Conservation (phyloP, 73 alveolate genomes). For the Paramecium primaurelia region DNA sequence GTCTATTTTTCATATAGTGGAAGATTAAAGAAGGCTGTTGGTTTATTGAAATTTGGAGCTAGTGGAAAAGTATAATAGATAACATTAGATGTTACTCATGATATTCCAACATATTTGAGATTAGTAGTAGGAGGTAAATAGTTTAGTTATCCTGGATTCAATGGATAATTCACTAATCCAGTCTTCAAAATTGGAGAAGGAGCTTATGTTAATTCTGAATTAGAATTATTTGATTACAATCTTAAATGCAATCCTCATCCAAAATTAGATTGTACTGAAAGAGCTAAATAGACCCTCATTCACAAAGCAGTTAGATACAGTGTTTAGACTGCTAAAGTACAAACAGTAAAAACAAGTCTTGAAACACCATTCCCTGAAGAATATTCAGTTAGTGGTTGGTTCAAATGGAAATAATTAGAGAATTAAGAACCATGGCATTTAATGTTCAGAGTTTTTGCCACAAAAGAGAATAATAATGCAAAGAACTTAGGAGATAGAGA, state of each 20-base stretch:
- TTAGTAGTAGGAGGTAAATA: slow-evolving; percentile 26
- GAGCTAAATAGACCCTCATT: not conserved
- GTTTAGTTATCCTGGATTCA: slow-evolving; percentile 35
- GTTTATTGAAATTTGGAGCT: not conserved
- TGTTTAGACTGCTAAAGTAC: not conserved
- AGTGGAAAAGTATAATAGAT: not conserved
- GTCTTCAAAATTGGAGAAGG: slow-evolving; percentile 34
- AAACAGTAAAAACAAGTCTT: not conserved
- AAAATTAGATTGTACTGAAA: not conserved
- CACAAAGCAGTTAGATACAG: slow-evolving; percentile 7
- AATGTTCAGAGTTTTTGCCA: slow-evolving; percentile 18
- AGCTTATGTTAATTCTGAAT: not conserved
- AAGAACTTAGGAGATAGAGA: slow-evolving; percentile 37
- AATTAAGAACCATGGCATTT: slow-evolving; percentile 48
- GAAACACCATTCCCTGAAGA: slow-evolving; percentile 45
- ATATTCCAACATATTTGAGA: not conserved
- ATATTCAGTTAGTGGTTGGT: slow-evolving; percentile 46
- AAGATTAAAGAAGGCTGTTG: slow-evolving; percentile 23
- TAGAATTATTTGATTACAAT: slow-evolving; percentile 17
- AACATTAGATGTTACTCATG: not conserved
- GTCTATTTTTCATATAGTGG: not conserved
- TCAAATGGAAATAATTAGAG: slow-evolving; percentile 25
- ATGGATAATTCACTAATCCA: slow-evolving; percentile 29
- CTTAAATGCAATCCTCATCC: slow-evolving; percentile 40
- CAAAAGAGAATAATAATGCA: slow-evolving; percentile 35